Evolutionary conservation across 106 monocot genomes (phyloP).

Genomic region (Acorus calamus): DNA sequence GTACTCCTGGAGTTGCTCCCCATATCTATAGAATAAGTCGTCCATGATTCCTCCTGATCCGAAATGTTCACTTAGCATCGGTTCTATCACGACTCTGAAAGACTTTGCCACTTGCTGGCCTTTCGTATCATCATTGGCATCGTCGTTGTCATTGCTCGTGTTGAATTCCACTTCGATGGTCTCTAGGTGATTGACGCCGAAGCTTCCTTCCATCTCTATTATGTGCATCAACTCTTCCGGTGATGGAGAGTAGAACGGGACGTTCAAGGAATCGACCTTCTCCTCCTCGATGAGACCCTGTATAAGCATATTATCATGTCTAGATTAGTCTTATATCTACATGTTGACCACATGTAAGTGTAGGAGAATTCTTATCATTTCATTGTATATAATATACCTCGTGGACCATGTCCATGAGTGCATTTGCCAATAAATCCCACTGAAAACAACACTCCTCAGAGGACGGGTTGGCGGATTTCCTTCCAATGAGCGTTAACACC

Average conservation of each 20-base stretch:
- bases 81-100: slow-evolving; percentile 1
- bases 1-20: neutral
- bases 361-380: too few relatives aligned
- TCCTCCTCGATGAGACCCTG: slow-evolving; percentile 3
- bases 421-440: too few relatives aligned
- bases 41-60: neutral
- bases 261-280: slow-evolving; percentile 1
- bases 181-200: slow-evolving; percentile 1
- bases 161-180: neutral
- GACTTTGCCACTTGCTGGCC: neutral
- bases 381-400: too few relatives aligned
- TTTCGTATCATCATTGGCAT: neutral
- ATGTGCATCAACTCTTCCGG: neutral
- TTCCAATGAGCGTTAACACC: too few relatives aligned
- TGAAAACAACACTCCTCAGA: too few relatives aligned
- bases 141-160: neutral
- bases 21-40: slow-evolving; percentile 4
- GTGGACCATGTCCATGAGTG: too few relatives aligned
- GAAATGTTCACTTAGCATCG: slow-evolving; percentile 7
- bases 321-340: too few relatives aligned
- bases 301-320: neutral
- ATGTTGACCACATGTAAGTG: too few relatives aligned
- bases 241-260: slow-evolving; percentile 7
- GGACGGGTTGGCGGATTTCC: too few relatives aligned
- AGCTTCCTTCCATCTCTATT: slow-evolving; percentile 6